Base-by-base conservation (phyloP, 345 rosid genomes). In the Turritis glabra region DNA sequence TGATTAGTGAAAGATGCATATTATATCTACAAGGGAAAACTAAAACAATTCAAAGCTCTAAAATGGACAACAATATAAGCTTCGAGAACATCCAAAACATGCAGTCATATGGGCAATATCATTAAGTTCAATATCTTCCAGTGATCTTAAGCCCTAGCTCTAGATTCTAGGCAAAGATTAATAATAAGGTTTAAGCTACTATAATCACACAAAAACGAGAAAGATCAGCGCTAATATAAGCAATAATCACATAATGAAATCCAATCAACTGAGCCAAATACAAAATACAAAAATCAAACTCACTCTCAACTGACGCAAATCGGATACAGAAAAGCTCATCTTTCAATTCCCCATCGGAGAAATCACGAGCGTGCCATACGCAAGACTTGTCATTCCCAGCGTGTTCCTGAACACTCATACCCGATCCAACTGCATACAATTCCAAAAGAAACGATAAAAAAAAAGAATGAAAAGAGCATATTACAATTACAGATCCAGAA, bases 301-400 rank as follows among this genome's bases (percentile, higher is more conserved):
- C 78, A 90, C 96, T 85, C 71, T 90, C 90, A 44, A 87, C 61
- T 0, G 91, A 87, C 3, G 82, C 84, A 72, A 92, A 92, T 9
- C 90, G 81, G 69, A 92, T 88, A 80, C 96, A 90, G 85, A 90
- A 87, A 33, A 85, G 84, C 80, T 88, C 95, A 51, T 90, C 84
- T 77, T 87, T 88, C 84, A 88, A 70, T 81, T 87, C 91, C 8
- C 89, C 89, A 67, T 85, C 89, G 4, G 95, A 84, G 46, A 81
- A 90, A 64, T 85, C 86, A 23, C 87, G 23, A 26, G 91, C 89
- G 48, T 85, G 92, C 93, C 91, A 87, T 1, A 88, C 83, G 32
- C 94, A 88, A 0, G 93, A 88, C 71, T 88, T 89, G 0, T 85
- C 94, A 14, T 85, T 90, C 14, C 97, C 97, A n/a, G 83, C 79